Conservation (phyloP, 768 basidiomycete genomes). For the Russula virescens region DNA sequence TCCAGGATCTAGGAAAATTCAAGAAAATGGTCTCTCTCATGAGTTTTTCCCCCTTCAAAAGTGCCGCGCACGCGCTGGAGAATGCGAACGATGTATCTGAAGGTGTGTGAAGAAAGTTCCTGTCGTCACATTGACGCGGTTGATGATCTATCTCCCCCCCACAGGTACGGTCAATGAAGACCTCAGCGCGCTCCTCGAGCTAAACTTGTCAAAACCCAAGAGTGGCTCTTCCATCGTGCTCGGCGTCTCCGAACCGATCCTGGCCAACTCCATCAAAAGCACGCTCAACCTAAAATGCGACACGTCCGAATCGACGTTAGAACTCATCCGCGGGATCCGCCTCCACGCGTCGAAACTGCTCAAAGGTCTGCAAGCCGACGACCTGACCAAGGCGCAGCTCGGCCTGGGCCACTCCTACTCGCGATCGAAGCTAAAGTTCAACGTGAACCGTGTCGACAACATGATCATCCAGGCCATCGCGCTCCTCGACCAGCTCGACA, state of each 20-base stretch:
- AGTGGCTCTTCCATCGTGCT: slow-evolving; percentile 66
- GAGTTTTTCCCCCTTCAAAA: slow-evolving; percentile 93
- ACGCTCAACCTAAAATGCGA: slow-evolving; percentile 71
- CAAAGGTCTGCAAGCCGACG: slow-evolving; percentile 80
- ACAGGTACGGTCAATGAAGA: slow-evolving; percentile 82
- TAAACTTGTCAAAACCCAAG: slow-evolving; percentile 75
- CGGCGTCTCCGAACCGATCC: slow-evolving; percentile 67
- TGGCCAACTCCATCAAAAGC: slow-evolving; percentile 74
- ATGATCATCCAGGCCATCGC: slow-evolving; percentile 99
- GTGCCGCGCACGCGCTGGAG: slow-evolving; percentile 87
- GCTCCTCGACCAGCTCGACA: slow-evolving; percentile 96
- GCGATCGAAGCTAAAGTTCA: slow-evolving; percentile 96
- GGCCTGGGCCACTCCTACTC: slow-evolving; percentile 98
- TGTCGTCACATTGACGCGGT: no score
- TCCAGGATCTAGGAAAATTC: slow-evolving; percentile 83
- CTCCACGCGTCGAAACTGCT: slow-evolving; percentile 86
- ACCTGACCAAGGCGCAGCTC: slow-evolving; percentile 89
- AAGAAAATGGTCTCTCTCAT: slow-evolving; percentile 85
- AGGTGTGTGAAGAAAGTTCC: slow-evolving; percentile 45
- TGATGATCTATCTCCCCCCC: neutral
- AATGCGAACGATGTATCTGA: slow-evolving; percentile 96
- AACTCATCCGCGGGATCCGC: slow-evolving; percentile 89
- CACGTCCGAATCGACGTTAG: slow-evolving; percentile 71
- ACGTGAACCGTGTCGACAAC: slow-evolving; percentile 93
- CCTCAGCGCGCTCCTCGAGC: slow-evolving; percentile 76